A percentile compares a stretch with the other conserved stretches of the same genome.
Evolutionary conservation across 2,329 filamentous ascomycete species (phyloP).

Genomic region (Botrytis deweyae): DNA sequence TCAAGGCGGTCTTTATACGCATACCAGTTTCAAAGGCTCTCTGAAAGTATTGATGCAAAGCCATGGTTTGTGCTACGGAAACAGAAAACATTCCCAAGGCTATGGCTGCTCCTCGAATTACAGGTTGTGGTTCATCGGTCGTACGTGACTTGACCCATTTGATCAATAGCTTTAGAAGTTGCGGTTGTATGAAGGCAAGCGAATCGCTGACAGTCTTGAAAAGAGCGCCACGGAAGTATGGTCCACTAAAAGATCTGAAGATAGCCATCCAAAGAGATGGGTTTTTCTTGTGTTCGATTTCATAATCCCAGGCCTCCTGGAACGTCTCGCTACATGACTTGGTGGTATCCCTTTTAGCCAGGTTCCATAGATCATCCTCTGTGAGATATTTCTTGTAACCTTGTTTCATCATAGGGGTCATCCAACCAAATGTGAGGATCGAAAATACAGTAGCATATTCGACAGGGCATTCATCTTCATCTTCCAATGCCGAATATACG

Average conservation of each 20-base stretch:
- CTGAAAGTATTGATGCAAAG: conserved; percentile 97
- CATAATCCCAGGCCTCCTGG: conserved; percentile 70
- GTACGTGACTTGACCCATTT: conserved; percentile 78
- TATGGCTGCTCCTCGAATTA: conserved; percentile 82
- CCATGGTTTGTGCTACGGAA: conserved; percentile 81
- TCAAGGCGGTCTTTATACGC: conserved; percentile 89
- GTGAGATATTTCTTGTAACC: conserved; percentile 91
- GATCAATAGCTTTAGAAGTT: conserved; percentile 82
- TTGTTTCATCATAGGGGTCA: conserved; percentile 96
- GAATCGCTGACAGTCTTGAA: conserved; percentile 90
- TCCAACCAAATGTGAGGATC: conserved; percentile 92
- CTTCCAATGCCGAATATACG: conserved; percentile 65
- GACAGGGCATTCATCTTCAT: conserved; percentile 66
- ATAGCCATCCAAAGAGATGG: conserved; percentile 87
- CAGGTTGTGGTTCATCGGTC: conserved; percentile 64
- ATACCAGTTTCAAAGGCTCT: conserved; percentile 92
- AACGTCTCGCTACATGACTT: conserved; percentile 69
- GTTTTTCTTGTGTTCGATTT: conserved; percentile 66
- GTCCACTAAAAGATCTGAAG: conserved; percentile 78
- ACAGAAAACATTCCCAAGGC: conserved; percentile 89
- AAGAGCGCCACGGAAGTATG: conserved; percentile 75
- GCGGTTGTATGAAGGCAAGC: conserved; percentile 85
- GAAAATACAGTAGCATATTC: conserved; percentile 96
- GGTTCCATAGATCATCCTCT: conserved; percentile 92
- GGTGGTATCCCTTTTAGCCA: conserved; percentile 78